phyloP scores from a whole-genome alignment of 2,329 filamentous ascomycete species.

The Aspergillus melleus region DNA sequence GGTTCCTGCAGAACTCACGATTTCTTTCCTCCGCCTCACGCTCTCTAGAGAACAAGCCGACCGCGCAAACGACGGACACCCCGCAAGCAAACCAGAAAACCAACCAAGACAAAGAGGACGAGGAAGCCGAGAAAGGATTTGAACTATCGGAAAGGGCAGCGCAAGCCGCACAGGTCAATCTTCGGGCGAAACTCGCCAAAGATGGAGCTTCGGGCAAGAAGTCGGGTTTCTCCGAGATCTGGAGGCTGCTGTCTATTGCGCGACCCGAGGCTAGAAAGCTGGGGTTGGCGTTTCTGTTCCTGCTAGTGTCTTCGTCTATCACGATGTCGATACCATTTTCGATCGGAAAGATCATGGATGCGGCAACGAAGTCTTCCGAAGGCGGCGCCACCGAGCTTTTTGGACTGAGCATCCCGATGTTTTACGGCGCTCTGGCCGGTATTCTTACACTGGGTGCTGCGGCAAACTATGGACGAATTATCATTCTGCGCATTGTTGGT shows the following conservation, averaged over 20 bases:
- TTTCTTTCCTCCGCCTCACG: slow-evolving; percentile 28
- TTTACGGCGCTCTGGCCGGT: slow-evolving; percentile 76
- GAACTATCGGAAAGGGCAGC: slow-evolving; percentile 78
- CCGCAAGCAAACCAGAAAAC: slow-evolving; percentile 31
- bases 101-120: slow-evolving; percentile 43
- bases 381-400: slow-evolving; percentile 70
- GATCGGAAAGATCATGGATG: slow-evolving; percentile 91
- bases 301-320: slow-evolving; percentile 86
- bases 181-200: slow-evolving; percentile 83
- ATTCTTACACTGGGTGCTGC: slow-evolving; percentile 80
- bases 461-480: slow-evolving; percentile 91
- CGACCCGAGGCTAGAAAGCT: slow-evolving; percentile 79
- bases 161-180: slow-evolving; percentile 83
- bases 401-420: slow-evolving; percentile 80
- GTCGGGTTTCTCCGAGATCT: slow-evolving; percentile 73
- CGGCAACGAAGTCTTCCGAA: slow-evolving; percentile 71
- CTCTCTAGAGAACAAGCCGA: slow-evolving; percentile 27
- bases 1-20: slow-evolving; percentile 25
- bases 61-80: slow-evolving; percentile 16
- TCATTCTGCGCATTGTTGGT: slow-evolving; percentile 89
- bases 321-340: slow-evolving; percentile 97
- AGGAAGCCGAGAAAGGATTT: slow-evolving; percentile 63
- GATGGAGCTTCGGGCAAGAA: slow-evolving; percentile 60
- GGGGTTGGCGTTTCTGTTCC: slow-evolving; percentile 74
- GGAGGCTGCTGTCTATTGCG: slow-evolving; percentile 85